phyloP scores from a whole-genome alignment of 2,329 filamentous ascomycete species.

The Sordariomycetes sp. region DNA sequence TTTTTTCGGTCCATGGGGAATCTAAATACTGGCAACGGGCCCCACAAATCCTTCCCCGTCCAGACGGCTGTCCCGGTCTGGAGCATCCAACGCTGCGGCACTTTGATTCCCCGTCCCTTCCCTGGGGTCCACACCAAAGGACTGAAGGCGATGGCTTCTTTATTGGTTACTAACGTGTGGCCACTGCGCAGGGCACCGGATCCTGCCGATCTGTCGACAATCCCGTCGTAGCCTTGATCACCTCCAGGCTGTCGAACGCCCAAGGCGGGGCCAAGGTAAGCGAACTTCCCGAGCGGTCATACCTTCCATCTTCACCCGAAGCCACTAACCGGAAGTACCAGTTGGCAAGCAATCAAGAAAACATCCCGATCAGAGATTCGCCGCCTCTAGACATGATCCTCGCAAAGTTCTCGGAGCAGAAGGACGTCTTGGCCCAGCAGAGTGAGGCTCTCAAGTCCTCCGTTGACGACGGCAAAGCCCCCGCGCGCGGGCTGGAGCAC shows the following conservation, averaged over 20 bases:
- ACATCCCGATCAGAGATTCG: constrained; percentile 7
- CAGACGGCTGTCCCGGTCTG: background rate
- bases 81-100: background rate
- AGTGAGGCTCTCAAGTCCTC: constrained; percentile 37
- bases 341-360: constrained; percentile 4
- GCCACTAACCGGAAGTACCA: background rate
- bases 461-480: constrained; percentile 23
- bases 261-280: constrained; percentile 42
- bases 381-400: constrained; percentile 62
- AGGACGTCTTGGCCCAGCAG: constrained; percentile 47
- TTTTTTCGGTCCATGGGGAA: background rate
- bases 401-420: constrained; percentile 64
- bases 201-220: constrained; percentile 23
- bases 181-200: background rate
- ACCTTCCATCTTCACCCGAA: background rate
- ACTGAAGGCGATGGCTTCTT: background rate
- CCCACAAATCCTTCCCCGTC: background rate
- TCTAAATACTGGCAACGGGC: background rate
- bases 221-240: constrained; percentile 33
- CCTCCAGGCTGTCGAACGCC: constrained; percentile 41
- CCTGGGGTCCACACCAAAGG: background rate
- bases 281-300: background rate
- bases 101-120: background rate
- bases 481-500: constrained; percentile 29
- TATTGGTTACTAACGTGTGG: background rate